Evolutionary conservation across 306 rosid species (phyloP).

Genomic region (Cicer bijugum): DNA sequence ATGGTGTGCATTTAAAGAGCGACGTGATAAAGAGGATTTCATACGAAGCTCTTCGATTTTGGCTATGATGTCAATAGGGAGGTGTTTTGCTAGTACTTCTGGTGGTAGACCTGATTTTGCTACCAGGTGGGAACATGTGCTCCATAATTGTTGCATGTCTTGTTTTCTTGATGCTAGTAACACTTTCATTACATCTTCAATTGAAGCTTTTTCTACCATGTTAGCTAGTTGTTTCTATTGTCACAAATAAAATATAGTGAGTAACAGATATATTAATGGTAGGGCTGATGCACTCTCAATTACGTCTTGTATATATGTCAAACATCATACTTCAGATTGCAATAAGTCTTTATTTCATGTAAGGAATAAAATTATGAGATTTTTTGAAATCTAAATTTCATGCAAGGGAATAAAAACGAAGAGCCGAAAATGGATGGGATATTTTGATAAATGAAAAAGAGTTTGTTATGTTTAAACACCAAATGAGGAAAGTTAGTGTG

Average conservation of each 20-base stretch:
- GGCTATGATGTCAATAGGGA: slow-evolving; percentile 81
- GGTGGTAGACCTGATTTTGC: slow-evolving; percentile 93
- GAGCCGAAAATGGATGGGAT: slow-evolving; percentile 2
- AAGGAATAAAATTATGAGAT: not conserved
- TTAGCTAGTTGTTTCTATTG: slow-evolving; percentile 89
- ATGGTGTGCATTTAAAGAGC: slow-evolving; percentile 62
- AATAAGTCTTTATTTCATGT: not conserved
- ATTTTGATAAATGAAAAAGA: slow-evolving; percentile 11
- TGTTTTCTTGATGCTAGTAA: slow-evolving; percentile 87
- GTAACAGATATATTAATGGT: no score
- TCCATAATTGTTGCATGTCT: slow-evolving; percentile 98
- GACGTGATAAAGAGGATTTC: slow-evolving; percentile 79
- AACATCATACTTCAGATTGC: not conserved
- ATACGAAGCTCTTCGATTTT: slow-evolving; percentile 95
- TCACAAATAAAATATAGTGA: not conserved
- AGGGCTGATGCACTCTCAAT: no score
- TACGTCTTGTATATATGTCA: no score
- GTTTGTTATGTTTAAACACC: slow-evolving; percentile 54
- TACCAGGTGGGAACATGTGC: slow-evolving; percentile 89
- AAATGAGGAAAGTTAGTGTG: slow-evolving; percentile 80
- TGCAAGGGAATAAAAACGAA: not conserved
- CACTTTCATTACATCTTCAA: slow-evolving; percentile 98
- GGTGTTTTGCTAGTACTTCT: slow-evolving; percentile 86
- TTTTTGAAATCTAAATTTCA: not conserved
- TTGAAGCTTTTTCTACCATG: slow-evolving; percentile 97